Evolutionary conservation across 345 rosid species (phyloP), one percentile per base, ranked within the genome.

Genomic region (Combretum micranthum): DNA sequence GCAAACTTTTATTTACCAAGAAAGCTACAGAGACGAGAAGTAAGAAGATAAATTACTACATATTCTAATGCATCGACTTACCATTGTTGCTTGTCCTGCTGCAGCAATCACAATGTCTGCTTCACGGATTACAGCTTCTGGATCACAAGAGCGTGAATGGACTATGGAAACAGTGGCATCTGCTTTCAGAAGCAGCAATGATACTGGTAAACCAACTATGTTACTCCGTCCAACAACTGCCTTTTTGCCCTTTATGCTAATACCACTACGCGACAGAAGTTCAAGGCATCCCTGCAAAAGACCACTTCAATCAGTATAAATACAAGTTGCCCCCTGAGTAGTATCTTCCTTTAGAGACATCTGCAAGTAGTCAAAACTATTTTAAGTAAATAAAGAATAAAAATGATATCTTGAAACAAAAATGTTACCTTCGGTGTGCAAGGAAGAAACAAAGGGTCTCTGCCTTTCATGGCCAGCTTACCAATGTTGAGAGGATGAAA

Each of bases 401-500:
- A 44, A 56, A 9, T 15, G 18, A 11, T 25, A 22, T 44, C 51
- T 16, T 60, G 60, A 55, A 49, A 52, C 49, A 44, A 64, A 42
- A 56, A 56, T 20, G 47, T 59, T 77, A 71, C 98, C 98, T 88
- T 86, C 61, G 97, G 97, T 57, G 97, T 88, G 79, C 97, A 92
- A 13, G 98, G 97, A 62, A 77, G 81, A 57, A 86, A 92, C 66
- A 86, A 87, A 18, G 97, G 97, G 13, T 92, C 93, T 79, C 97
- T 72, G 72, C 91, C 98, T 73, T 88, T 88, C 98, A 92, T 92
- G 45, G 95, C 98, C 69, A 88, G 93, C 81, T 83, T 88, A 60
- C 97, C 97, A 23, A 88, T 86, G 59, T 92, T 92, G 53, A 92
- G 60, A 51, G 98, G 98, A 79, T 92, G 98, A 77, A 92, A 92